Percentiles rank a stretch among this genome's conserved stretches.
phyloP scores from a whole-genome alignment of 352 stramenopile species.

The Thalassiosira sp. region DNA sequence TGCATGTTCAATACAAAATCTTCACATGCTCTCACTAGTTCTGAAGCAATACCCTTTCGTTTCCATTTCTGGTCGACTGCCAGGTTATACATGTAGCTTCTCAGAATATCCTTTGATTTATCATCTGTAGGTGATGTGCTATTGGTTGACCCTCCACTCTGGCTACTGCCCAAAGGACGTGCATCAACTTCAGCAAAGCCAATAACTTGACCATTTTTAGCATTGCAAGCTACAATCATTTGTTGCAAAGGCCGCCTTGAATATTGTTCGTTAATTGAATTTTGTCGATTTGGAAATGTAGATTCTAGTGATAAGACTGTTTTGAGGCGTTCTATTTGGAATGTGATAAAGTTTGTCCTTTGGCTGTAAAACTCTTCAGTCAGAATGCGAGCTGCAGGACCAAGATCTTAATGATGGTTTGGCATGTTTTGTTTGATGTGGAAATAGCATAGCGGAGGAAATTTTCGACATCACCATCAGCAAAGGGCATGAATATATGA shows the following conservation, averaged over 20 bases:
- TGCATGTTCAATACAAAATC: slow-evolving; percentile 48
- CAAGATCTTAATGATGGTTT: slow-evolving; percentile 61
- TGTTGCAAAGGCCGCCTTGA: slow-evolving; percentile 29
- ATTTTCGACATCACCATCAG: not conserved
- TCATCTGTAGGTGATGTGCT: slow-evolving; percentile 3
- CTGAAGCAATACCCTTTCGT: slow-evolving; percentile 62
- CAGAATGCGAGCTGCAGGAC: slow-evolving; percentile 59
- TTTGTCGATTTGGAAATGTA: slow-evolving; percentile 55
- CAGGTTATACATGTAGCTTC: slow-evolving; percentile 81
- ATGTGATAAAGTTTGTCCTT: slow-evolving; percentile 68
- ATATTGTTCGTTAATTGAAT: slow-evolving; percentile 9
- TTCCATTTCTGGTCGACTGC: slow-evolving; percentile 64
- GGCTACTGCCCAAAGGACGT: slow-evolving; percentile 25
- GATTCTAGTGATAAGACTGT: slow-evolving; percentile 69
- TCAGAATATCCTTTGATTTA: slow-evolving; percentile 23
- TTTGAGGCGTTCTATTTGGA: slow-evolving; percentile 67
- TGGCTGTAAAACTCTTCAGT: slow-evolving; percentile 71
- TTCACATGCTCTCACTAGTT: slow-evolving; percentile 65
- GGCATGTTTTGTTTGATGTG: not conserved
- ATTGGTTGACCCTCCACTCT: not conserved
- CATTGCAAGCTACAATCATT: slow-evolving; percentile 73
- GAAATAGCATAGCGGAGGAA: not conserved
- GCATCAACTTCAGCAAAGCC: slow-evolving; percentile 73
- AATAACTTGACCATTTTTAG: slow-evolving; percentile 49
- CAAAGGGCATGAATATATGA: not conserved